Conservation (phyloP, 331 rosid species). For the Telfairia occidentalis region DNA sequence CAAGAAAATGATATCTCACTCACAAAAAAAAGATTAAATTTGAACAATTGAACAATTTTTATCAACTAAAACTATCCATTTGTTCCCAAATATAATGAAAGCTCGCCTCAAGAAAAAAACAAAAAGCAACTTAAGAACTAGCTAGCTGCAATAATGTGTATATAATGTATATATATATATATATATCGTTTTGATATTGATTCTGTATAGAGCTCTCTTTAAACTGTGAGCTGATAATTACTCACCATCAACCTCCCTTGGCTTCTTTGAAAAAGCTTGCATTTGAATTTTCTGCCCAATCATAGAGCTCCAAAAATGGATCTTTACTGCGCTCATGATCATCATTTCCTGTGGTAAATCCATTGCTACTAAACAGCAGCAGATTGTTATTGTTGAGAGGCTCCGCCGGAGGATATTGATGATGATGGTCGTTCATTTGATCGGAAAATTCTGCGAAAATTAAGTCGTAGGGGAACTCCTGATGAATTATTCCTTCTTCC, state of each 20-base stretch:
- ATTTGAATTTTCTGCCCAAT: slow-evolving; percentile 20
- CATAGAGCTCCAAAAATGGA: slow-evolving; percentile 66
- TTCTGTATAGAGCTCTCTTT: not conserved
- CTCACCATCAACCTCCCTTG: slow-evolving; percentile 28
- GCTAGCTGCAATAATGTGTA: not conserved
- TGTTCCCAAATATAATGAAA: not conserved
- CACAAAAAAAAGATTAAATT: not conserved
- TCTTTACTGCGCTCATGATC: slow-evolving; percentile 20
- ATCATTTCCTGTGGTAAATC: slow-evolving; percentile 47
- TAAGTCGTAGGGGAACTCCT: slow-evolving; percentile 26
- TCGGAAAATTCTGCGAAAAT: slow-evolving; percentile 61
- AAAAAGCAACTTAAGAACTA: not conserved
- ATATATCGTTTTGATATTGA: slow-evolving; percentile 16
- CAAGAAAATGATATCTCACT: not conserved
- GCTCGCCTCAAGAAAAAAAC: not conserved
- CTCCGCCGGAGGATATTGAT: not conserved
- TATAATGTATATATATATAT: not conserved
- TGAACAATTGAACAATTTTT: not conserved
- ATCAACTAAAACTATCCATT: not conserved
- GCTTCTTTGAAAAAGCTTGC: slow-evolving; percentile 5
- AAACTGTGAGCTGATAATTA: not conserved
- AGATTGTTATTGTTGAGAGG: not conserved
- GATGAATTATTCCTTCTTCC: slow-evolving; percentile 47
- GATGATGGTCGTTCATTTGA: slow-evolving; percentile 12
- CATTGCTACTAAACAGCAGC: not conserved